Percentiles rank a stretch among this genome's conserved stretches.
phyloP scores from a whole-genome alignment of 139 green algal species.

The Asterochloris sp. region DNA sequence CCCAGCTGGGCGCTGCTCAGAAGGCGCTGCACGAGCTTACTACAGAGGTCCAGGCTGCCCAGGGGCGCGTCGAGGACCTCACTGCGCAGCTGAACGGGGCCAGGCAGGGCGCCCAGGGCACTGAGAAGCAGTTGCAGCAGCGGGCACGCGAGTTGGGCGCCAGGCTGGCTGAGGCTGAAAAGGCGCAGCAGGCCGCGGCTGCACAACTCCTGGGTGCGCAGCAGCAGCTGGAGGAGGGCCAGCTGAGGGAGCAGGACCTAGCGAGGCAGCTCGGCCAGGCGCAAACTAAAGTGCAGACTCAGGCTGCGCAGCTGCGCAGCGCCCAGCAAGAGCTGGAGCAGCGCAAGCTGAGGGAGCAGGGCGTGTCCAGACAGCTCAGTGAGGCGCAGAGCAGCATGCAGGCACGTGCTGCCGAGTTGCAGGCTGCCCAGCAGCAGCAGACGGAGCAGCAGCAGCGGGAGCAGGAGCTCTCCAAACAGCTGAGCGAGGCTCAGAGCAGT shows the following conservation, averaged over 20 bases:
- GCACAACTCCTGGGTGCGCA: neutral
- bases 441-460: conserved; percentile 4
- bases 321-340: neutral
- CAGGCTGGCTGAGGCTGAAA: conserved; percentile 4
- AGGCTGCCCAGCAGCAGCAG: neutral
- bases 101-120: conserved; percentile 9
- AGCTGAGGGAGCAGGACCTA: neutral
- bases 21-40: conserved; percentile 6
- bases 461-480: conserved; percentile 1
- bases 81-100: conserved; percentile 10
- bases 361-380: neutral
- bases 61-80: conserved; percentile 1
- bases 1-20: neutral
- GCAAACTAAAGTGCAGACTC: neutral
- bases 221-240: neutral
- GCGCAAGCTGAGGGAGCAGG: neutral
- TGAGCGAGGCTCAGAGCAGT: neutral
- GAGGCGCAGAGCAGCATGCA: neutral
- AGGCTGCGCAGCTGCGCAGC: neutral
- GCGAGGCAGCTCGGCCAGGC: neutral
- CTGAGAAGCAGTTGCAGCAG: neutral
- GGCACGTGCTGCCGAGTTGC: too few species aligned
- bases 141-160: neutral
- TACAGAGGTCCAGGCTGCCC: conserved; percentile 1
- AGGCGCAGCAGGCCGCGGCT: neutral